Evolutionary conservation across 306 rosid species (phyloP).

Genomic region (Clitoria ternatea): DNA sequence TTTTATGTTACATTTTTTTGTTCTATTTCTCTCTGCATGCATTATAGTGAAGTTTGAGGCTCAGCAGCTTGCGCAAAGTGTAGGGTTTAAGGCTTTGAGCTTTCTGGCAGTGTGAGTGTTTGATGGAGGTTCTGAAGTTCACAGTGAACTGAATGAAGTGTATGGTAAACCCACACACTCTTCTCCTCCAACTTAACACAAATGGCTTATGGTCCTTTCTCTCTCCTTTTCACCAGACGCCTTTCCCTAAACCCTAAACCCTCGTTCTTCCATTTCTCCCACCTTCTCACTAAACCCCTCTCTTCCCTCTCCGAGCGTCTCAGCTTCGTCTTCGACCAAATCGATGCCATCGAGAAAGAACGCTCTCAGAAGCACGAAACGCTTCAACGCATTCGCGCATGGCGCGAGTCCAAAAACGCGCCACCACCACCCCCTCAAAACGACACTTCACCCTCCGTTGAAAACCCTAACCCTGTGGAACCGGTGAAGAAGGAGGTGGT

Average conservation of each 20-base stretch:
- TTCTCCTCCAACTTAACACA: background rate
- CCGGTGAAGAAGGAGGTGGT: constrained; percentile 35
- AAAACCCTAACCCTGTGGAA: background rate
- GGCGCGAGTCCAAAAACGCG: constrained; percentile 67
- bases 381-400: constrained; percentile 76
- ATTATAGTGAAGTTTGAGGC: too few species aligned
- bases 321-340: constrained; percentile 91
- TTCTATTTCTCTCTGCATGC: too few species aligned
- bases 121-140: too few species aligned
- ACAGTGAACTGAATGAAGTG: background rate
- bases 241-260: constrained; percentile 45
- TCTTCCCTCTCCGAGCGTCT: constrained; percentile 76
- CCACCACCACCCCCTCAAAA: constrained; percentile 17
- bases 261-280: constrained; percentile 27
- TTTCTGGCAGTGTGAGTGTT: background rate
- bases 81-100: constrained; percentile 64
- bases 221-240: constrained; percentile 36
- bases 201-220: constrained; percentile 64
- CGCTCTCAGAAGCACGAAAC: constrained; percentile 81
- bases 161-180: background rate
- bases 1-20: too few species aligned
- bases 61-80: too few species aligned
- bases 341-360: constrained; percentile 81
- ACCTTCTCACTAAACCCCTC: too few species aligned
- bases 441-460: background rate